Conservation (phyloP, 768 basidiomycete genomes). For the Amanita jacksonii region DNA sequence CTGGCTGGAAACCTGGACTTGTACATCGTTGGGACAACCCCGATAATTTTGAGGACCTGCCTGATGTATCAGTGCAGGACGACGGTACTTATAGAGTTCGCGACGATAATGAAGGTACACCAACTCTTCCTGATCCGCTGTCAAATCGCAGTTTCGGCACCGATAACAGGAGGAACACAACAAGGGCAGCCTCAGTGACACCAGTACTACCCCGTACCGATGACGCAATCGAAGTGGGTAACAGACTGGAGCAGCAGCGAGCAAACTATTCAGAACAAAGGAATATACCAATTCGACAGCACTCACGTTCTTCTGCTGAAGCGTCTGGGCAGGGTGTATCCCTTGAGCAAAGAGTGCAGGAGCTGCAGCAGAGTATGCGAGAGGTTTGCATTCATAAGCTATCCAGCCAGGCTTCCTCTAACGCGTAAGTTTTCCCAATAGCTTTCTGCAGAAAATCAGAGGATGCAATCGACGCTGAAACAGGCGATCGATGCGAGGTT, state of each 20-base stretch:
- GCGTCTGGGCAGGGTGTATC: slow-evolving; percentile 1
- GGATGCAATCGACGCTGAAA: slow-evolving; percentile 34
- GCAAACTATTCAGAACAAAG: neutral
- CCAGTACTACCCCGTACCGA: neutral
- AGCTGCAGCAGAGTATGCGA: slow-evolving; percentile 20
- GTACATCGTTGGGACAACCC: slow-evolving; percentile 16
- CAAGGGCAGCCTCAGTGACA: neutral
- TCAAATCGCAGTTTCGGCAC: neutral
- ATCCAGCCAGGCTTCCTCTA: neutral
- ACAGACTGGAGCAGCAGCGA: slow-evolving; percentile 1
- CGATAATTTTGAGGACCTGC: slow-evolving; percentile 43
- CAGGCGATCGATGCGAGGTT: slow-evolving; percentile 41
- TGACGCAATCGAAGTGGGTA: neutral
- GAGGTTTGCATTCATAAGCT: slow-evolving; percentile 3
- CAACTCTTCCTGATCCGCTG: neutral
- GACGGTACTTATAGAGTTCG: slow-evolving; percentile 49
- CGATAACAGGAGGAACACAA: neutral
- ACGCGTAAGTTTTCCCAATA: slow-evolving; percentile 14
- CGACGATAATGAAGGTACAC: slow-evolving; percentile 10
- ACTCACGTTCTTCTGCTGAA: slow-evolving; percentile 1
- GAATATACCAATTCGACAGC: neutral
- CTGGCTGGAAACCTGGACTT: slow-evolving; percentile 31
- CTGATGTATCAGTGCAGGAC: slow-evolving; percentile 51
- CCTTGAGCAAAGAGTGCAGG: slow-evolving; percentile 18
- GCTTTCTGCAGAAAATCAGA: slow-evolving; percentile 42